Percentiles rank a stretch among this genome's conserved stretches.
These are phyloP conservation scores for Leptographium galeiforme DNA, from an alignment of 2,329 filamentous ascomycete genomes.

Conservation along the genomic window DNA sequence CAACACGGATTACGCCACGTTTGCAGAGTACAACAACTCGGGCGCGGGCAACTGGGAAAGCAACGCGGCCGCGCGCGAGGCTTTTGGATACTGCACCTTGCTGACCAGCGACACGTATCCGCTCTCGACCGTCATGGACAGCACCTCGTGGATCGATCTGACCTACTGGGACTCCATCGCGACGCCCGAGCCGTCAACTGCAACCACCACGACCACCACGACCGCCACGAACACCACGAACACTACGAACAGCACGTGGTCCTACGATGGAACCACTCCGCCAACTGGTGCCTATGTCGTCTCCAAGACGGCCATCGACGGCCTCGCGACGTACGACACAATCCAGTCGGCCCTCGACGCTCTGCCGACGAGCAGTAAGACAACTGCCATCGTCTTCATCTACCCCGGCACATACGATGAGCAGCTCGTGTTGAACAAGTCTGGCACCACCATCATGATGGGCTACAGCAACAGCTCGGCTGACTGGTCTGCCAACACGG, in stretches of 20 bases:
- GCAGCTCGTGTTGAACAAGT: constrained; percentile 35
- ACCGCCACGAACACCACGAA: neutral
- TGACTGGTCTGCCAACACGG: constrained; percentile 41
- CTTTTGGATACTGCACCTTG: constrained; percentile 13
- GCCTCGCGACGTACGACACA: constrained; percentile 12
- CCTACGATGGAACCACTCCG: constrained; percentile 15
- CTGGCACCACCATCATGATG: constrained; percentile 31
- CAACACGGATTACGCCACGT: constrained; percentile 20
- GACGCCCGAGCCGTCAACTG: constrained; percentile 5
- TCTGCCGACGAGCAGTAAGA: constrained; percentile 34
- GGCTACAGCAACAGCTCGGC: constrained; percentile 43
- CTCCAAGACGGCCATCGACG: constrained; percentile 19
- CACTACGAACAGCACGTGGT: constrained; percentile 5
- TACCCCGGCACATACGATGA: constrained; percentile 45
- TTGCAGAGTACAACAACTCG: constrained; percentile 42
- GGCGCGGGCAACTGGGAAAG: constrained; percentile 29
- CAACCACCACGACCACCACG: neutral
- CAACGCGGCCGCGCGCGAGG: constrained; percentile 16
- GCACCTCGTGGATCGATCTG: constrained; percentile 15
- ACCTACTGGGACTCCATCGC: constrained; percentile 14
- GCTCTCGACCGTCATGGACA: constrained; percentile 13
- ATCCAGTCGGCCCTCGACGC: constrained; percentile 46
- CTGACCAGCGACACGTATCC: constrained; percentile 14
- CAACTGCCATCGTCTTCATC: constrained; percentile 42
- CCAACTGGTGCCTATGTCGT: constrained; percentile 19